phyloP scores from a whole-genome alignment of 805 yeast genomes.

The Saturnispora ahearnii region DNA sequence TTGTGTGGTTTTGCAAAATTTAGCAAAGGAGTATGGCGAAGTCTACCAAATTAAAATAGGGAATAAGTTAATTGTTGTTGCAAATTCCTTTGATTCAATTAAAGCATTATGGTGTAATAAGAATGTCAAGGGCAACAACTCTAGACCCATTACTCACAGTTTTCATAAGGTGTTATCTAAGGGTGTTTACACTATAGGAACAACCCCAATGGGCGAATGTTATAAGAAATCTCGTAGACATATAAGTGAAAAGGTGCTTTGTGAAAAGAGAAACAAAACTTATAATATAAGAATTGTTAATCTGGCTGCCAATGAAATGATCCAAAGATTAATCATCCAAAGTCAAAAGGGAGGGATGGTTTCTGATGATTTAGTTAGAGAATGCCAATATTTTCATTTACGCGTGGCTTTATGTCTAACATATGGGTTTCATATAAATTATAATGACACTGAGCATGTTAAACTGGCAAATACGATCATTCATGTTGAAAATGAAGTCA shows the following conservation, averaged over 20 bases:
- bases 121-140: conserved; percentile 44
- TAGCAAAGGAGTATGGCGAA: conserved; percentile 36
- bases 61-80: conserved; percentile 46
- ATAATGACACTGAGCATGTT: conserved; percentile 31
- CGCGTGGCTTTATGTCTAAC: conserved; percentile 42
- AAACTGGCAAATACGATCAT: conserved; percentile 43
- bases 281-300: conserved; percentile 30
- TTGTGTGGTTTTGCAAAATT: conserved; percentile 35
- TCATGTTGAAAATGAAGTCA: conserved; percentile 46
- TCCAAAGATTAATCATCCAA: conserved; percentile 14
- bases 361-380: conserved; percentile 18
- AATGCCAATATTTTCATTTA: conserved; percentile 43
- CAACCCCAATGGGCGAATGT: conserved; percentile 48
- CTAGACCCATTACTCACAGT: conserved; percentile 58
- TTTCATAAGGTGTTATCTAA: conserved; percentile 55
- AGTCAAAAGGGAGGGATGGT: conserved; percentile 1
- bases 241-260: conserved; percentile 34
- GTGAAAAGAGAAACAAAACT: conserved; percentile 29
- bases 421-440: conserved; percentile 43
- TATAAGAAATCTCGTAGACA: conserved; percentile 41
- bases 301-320: conserved; percentile 28
- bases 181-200: conserved; percentile 55
- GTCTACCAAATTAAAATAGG: conserved; percentile 64
- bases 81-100: conserved; percentile 53
- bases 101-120: conserved; percentile 41